Base-by-base conservation (phyloP, 2,329 filamentous ascomycete species). In the Clonostachys rosea region DNA sequence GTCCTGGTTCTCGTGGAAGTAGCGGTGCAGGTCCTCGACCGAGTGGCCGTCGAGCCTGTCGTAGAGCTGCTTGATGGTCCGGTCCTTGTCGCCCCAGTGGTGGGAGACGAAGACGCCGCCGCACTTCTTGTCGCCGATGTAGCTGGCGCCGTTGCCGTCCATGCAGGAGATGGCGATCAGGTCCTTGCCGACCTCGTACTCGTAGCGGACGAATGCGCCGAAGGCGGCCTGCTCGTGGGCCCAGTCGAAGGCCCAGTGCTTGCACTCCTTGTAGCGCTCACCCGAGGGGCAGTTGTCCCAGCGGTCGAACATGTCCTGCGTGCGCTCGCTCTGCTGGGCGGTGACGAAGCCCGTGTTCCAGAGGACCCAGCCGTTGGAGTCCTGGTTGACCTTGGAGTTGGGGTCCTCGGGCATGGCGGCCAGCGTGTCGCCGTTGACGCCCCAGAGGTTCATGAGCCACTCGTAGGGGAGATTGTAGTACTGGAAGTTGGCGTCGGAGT, bases 361-460 rank as follows among this genome's bases (percentile, higher is more conserved):
- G 9, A 66, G 57, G 9, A 58, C 55, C 9, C 54, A 48, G 14
- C 64, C 64, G 34, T 61, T 57, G 44, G 56, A 57, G 49, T 73
- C 69, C 36, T 49, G 57, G 54, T 74, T 72, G 44, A 60, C 58
- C 50, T 46, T n/a, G 12, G 54, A 53, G 46, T 69, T 61, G 7
- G 72, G 70, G 46, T 76, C 73, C 47, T 69, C 61, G 36, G 73
- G 66, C 63, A 75, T 69, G 47, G 73, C 69, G 46, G 73, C 56
- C 11, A 72, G 62, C 1, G 70, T 74, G 3, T 65, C 54, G 1
- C 56, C 50, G 12, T 58, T 62, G 44, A 74, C 60, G 47, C 68
- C 63, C 73, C 72, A 75, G 39, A 68, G 62, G 53, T 71, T 73
- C 54, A 76, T 63, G 8, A 76, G 63, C 67, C 70, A 75, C 57